Percentiles rank a stretch among this genome's conserved stretches.
These are phyloP conservation scores for Cladosporium sp. DNA, from an alignment of 2,329 filamentous ascomycete species.

Conservation along the genomic window DNA sequence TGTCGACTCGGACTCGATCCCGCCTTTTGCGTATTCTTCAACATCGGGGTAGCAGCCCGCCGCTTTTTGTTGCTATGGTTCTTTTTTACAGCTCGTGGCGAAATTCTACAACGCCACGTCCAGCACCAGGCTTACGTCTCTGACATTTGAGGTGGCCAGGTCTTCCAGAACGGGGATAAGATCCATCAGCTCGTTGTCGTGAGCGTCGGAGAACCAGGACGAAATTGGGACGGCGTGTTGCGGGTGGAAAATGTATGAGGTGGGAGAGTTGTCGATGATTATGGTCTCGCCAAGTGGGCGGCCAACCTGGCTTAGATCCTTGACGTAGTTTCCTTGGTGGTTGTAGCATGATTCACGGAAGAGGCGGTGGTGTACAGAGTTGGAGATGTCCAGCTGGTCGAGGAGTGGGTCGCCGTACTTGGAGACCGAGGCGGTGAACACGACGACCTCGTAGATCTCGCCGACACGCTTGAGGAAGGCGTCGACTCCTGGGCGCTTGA, in stretches of 20 bases:
- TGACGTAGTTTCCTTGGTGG: slow-evolving; percentile 98
- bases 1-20: not conserved
- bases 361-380: slow-evolving; percentile 89
- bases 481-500: slow-evolving; percentile 97
- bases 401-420: slow-evolving; percentile 98
- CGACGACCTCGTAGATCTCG: slow-evolving; percentile 95
- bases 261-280: slow-evolving; percentile 99
- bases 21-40: not conserved
- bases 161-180: slow-evolving; percentile 98
- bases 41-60: not conserved
- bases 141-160: slow-evolving; percentile 79
- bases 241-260: slow-evolving; percentile 98
- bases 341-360: slow-evolving; percentile 99
- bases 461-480: slow-evolving; percentile 98
- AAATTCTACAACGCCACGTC: slow-evolving; percentile 66
- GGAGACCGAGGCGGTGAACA: slow-evolving; percentile 96
- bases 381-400: slow-evolving; percentile 95
- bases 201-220: slow-evolving; percentile 99
- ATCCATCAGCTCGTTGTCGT: slow-evolving; percentile 97
- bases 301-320: slow-evolving; percentile 95
- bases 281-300: slow-evolving; percentile 95
- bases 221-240: slow-evolving; percentile 98
- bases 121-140: slow-evolving; percentile 94
- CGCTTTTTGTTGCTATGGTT: not conserved
- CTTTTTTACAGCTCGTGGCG: slow-evolving; percentile 4